A percentile compares a stretch with the other conserved stretches of the same genome.
Conservation (phyloP, 2,329 filamentous ascomycete genomes). For the Colletotrichum musae region DNA sequence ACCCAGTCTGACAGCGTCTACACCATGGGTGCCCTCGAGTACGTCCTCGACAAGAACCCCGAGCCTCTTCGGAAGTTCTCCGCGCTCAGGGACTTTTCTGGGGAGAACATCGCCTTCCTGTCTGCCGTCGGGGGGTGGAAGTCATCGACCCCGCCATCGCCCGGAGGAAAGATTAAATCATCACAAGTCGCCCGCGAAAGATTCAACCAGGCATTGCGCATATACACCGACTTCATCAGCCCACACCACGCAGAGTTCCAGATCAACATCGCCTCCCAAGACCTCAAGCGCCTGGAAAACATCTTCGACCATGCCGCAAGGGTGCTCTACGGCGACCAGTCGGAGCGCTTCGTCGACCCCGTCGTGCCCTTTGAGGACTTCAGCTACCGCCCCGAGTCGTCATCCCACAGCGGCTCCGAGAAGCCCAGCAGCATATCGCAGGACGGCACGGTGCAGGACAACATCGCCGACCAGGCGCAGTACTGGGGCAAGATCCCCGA, state of each 20-base stretch:
- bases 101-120: conserved; percentile 79
- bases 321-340: conserved; percentile 57
- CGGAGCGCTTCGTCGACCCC: conserved; percentile 52
- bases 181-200: conserved; percentile 60
- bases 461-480: conserved; percentile 16
- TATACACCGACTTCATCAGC: conserved; percentile 75
- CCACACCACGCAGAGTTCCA: conserved; percentile 75
- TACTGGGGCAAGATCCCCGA: conserved; percentile 51
- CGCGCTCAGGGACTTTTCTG: conserved; percentile 76
- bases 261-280: conserved; percentile 73
- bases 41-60: conserved; percentile 71
- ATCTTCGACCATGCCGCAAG: conserved; percentile 70
- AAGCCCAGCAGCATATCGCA: not conserved
- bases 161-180: conserved; percentile 36
- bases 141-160: conserved; percentile 47
- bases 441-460: not conserved
- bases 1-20: conserved; percentile 48
- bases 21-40: conserved; percentile 74
- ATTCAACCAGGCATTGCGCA: conserved; percentile 71
- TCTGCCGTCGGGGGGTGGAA: conserved; percentile 72
- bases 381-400: conserved; percentile 5
- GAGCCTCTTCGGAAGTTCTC: conserved; percentile 75
- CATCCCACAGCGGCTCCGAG: conserved; percentile 12
- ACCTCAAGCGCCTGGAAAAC: conserved; percentile 67
- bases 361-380: conserved; percentile 59